A percentile compares a stretch with the other conserved stretches of the same genome.
Conservation (phyloP, 2,329 filamentous ascomycete species). For the Sporothrix variecibatus region DNA sequence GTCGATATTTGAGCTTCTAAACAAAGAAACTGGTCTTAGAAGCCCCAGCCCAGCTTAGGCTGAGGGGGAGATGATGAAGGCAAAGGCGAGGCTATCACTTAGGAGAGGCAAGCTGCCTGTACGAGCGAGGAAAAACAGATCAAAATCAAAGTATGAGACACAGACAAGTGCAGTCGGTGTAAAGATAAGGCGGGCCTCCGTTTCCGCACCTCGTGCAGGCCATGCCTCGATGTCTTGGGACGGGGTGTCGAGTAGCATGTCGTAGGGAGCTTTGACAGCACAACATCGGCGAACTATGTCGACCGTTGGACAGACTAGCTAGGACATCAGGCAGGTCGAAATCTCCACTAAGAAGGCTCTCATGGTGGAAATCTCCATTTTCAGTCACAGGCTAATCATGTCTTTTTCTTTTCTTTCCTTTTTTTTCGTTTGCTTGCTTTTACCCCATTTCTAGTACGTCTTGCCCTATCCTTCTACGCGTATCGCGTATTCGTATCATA, state of each 20-base stretch:
- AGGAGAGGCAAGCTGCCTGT: neutral
- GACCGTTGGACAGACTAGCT: neutral
- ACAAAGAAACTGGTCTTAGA: neutral
- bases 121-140: neutral
- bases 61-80: neutral
- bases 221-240: neutral
- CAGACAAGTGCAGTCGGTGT: neutral
- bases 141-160: neutral
- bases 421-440: neutral
- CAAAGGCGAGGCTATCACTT: neutral
- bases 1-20: neutral
- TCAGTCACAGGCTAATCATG: neutral
- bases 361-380: neutral
- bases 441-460: no score
- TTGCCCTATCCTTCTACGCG: neutral
- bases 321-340: neutral
- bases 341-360: neutral
- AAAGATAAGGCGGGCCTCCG: neutral
- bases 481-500: conserved; percentile 9
- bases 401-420: neutral
- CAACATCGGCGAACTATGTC: neutral
- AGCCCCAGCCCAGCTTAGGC: neutral
- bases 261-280: neutral
- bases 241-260: neutral
- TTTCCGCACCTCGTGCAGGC: neutral